Evolutionary conservation across 2,329 filamentous ascomycete genomes (phyloP).

Genomic region (Clonostachys rhizophaga): DNA sequence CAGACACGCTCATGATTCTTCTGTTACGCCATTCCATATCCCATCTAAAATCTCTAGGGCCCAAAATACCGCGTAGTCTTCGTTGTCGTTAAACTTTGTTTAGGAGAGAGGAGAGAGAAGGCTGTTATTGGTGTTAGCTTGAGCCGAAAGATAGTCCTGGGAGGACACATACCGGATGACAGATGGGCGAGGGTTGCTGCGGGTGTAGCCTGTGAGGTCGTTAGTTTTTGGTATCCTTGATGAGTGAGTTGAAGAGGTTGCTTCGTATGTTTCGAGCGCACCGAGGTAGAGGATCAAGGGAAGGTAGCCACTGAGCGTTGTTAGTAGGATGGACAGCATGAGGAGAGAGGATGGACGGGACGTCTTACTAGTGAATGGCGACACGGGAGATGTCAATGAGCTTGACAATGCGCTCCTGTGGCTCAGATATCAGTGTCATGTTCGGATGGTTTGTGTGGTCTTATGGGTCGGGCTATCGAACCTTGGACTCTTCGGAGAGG

Average conservation of each 20-base stretch:
- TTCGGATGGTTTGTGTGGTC: neutral
- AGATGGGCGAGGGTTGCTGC: conserved; percentile 85
- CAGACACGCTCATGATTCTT: too few relatives aligned
- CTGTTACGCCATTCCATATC: too few relatives aligned
- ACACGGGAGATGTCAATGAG: conserved; percentile 92
- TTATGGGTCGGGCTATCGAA: conserved; percentile 26
- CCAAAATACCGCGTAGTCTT: neutral
- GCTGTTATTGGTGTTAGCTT: conserved; percentile 28
- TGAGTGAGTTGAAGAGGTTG: conserved; percentile 1
- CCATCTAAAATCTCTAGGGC: neutral
- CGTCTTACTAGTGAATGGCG: conserved; percentile 86
- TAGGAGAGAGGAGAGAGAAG: conserved; percentile 63
- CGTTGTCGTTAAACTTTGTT: conserved; percentile 4
- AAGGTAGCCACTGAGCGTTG: conserved; percentile 72
- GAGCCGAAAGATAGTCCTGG: neutral
- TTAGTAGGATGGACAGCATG: neutral
- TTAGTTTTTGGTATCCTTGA: conserved; percentile 14
- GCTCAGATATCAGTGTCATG: conserved; percentile 1
- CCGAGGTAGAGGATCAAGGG: conserved; percentile 96
- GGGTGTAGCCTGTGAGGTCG: conserved; percentile 69
- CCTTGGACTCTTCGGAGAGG: conserved; percentile 97
- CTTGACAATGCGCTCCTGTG: conserved; percentile 93
- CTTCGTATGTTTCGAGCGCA: conserved; percentile 34
- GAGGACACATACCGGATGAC: conserved; percentile 44
- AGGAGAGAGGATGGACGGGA: neutral